Conservation (phyloP, 768 basidiomycete species). For the Tylopilus vinaceipallidus region DNA sequence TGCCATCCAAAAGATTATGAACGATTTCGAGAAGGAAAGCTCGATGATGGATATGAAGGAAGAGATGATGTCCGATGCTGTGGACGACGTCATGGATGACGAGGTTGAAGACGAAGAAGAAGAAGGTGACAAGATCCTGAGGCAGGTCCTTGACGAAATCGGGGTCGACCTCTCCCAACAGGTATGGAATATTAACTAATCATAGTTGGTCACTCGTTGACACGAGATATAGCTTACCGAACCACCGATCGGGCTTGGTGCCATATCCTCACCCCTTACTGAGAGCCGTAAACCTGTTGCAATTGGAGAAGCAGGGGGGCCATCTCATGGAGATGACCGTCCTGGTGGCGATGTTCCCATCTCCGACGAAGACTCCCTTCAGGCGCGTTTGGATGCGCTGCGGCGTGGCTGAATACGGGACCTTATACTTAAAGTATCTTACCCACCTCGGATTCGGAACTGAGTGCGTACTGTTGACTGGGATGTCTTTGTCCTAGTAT, state of each 20-base stretch:
- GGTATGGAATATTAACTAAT: conserved; percentile 36
- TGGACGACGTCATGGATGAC: conserved; percentile 96
- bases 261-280: conserved; percentile 56
- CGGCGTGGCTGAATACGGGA: conserved; percentile 53
- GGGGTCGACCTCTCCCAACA: conserved; percentile 89
- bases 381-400: conserved; percentile 89
- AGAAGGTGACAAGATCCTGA: conserved; percentile 93
- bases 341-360: conserved; percentile 39
- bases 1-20: conserved; percentile 93
- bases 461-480: conserved; percentile 2
- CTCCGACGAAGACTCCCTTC: conserved; percentile 89
- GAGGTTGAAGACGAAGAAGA: conserved; percentile 92
- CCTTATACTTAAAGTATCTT: conserved; percentile 1
- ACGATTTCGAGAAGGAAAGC: conserved; percentile 96
- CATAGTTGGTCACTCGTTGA: conserved; percentile 4
- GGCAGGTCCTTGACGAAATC: conserved; percentile 96
- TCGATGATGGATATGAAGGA: conserved; percentile 99
- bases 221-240: conserved; percentile 64
- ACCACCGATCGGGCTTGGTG: conserved; percentile 71
- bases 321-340: conserved; percentile 37
- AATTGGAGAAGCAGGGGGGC: conserved; percentile 58
- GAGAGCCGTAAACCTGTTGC: conserved; percentile 79
- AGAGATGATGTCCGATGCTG: conserved; percentile 99
- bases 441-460: conserved; percentile 7
- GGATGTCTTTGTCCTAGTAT: conserved; percentile 1